Evolutionary conservation across 371 early-diverging fungal genomes (phyloP).

Genomic region (Syncephalis plumigaleata): DNA sequence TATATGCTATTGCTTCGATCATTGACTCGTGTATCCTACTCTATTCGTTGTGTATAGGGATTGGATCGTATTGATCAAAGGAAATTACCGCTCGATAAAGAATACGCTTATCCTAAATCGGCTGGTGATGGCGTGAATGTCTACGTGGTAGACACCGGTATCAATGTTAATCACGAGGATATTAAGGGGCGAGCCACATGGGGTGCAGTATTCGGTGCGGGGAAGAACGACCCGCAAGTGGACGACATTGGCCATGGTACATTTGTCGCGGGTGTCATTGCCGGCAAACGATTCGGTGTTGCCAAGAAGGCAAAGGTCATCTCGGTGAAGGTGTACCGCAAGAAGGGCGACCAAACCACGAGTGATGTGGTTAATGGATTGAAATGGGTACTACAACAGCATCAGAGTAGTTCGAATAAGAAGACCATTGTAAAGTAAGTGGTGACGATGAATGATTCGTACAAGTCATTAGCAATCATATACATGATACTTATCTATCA

Average conservation of each 20-base stretch:
- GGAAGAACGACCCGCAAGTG: constrained; percentile 15
- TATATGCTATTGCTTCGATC: neutral
- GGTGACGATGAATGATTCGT: too few species aligned
- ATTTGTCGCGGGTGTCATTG: constrained; percentile 60
- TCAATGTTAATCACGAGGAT: constrained; percentile 37
- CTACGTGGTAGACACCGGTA: constrained; percentile 61
- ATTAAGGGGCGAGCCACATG: constrained; percentile 47
- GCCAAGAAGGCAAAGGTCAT: constrained; percentile 52
- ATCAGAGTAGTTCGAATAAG: neutral
- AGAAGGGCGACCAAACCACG: constrained; percentile 5
- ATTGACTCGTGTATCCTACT: neutral
- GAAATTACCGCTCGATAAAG: constrained; percentile 9
- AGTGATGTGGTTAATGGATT: constrained; percentile 14
- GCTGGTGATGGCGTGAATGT: constrained; percentile 39
- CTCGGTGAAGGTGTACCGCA: constrained; percentile 34
- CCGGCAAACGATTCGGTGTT: constrained; percentile 47
- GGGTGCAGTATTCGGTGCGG: constrained; percentile 46
- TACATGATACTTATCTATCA: neutral
- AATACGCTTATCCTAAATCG: constrained; percentile 10
- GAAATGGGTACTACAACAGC: constrained; percentile 15
- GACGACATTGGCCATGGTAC: constrained; percentile 44
- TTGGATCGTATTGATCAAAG: constrained; percentile 20
- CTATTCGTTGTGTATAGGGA: constrained; percentile 9
- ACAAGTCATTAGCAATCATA: neutral
- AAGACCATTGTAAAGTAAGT: constrained; percentile 2